phyloP scores from a whole-genome alignment of 768 basidiomycete genomes.

The Paxillus rubicundulus region DNA sequence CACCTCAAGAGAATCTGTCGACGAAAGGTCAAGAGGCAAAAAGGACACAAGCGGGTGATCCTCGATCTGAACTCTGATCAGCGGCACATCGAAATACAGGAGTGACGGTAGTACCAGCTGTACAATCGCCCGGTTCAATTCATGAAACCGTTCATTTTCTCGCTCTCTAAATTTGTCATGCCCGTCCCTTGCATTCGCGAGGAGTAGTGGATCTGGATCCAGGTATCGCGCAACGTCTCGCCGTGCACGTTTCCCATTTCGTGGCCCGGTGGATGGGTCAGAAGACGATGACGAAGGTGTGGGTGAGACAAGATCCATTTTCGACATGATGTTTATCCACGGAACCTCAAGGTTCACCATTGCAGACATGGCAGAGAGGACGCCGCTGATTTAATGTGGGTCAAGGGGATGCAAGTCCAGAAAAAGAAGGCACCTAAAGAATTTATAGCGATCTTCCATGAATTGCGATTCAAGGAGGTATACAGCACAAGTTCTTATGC shows the following conservation, averaged over 20 bases:
- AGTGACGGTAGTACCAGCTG: slow-evolving; percentile 68
- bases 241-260: slow-evolving; percentile 70
- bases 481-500: slow-evolving; percentile 82
- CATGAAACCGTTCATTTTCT: slow-evolving; percentile 85
- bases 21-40: slow-evolving; percentile 88
- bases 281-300: slow-evolving; percentile 23
- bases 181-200: slow-evolving; percentile 51
- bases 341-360: slow-evolving; percentile 98
- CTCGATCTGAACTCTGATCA: slow-evolving; percentile 66
- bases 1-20: slow-evolving; percentile 84
- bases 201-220: slow-evolving; percentile 90
- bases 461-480: slow-evolving; percentile 98
- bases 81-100: neutral
- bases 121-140: slow-evolving; percentile 92
- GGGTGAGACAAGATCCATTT: slow-evolving; percentile 91
- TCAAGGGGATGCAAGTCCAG: slow-evolving; percentile 1
- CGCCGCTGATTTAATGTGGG: slow-evolving; percentile 56
- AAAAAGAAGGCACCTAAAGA: slow-evolving; percentile 68
- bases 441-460: slow-evolving; percentile 99
- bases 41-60: slow-evolving; percentile 98
- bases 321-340: slow-evolving; percentile 97
- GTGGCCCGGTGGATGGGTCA: slow-evolving; percentile 42
- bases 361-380: slow-evolving; percentile 96
- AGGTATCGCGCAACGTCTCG: slow-evolving; percentile 93
- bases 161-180: slow-evolving; percentile 44